A percentile compares a stretch with the other conserved stretches of the same genome.
These are phyloP conservation scores for Capsicum pubescens DNA, from an alignment of 257 asterid species.

Conservation along the genomic window DNA sequence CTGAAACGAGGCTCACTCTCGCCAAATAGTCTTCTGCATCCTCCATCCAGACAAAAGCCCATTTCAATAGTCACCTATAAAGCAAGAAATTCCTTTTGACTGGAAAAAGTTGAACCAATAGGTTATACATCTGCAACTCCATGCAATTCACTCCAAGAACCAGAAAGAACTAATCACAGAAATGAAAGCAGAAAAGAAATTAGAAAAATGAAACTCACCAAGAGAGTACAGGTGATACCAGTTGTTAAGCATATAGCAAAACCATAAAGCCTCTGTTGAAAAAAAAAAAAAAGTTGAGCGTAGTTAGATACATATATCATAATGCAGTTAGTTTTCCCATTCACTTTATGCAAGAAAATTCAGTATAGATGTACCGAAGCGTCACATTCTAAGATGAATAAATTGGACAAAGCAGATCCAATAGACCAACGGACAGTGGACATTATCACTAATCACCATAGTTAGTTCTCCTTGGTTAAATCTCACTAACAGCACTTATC, in stretches of 20 bases:
- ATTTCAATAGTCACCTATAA: background rate
- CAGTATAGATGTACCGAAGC: background rate
- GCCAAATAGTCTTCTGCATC: no score
- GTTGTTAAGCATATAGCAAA: constrained; percentile 87
- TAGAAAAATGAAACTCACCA: constrained; percentile 55
- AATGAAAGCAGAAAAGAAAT: constrained; percentile 2
- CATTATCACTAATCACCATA: background rate
- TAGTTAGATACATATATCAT: background rate
- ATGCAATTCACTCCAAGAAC: constrained; percentile 13
- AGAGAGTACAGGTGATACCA: constrained; percentile 87
- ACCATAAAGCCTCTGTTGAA: constrained; percentile 81
- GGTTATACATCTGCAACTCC: background rate
- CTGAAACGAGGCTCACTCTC: no score
- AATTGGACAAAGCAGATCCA: background rate
- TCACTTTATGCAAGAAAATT: constrained; percentile 9
- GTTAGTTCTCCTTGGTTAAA: background rate
- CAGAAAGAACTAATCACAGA: background rate
- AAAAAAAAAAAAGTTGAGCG: constrained; percentile 13
- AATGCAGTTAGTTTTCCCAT: constrained; percentile 2
- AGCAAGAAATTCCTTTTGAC: background rate
- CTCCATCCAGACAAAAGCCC: background rate
- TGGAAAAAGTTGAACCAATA: background rate
- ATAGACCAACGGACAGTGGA: background rate
- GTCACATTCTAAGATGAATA: constrained; percentile 14
- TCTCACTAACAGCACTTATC: background rate